Conservation (phyloP, 768 basidiomycete genomes). For the Tylopilus subfusipes region DNA sequence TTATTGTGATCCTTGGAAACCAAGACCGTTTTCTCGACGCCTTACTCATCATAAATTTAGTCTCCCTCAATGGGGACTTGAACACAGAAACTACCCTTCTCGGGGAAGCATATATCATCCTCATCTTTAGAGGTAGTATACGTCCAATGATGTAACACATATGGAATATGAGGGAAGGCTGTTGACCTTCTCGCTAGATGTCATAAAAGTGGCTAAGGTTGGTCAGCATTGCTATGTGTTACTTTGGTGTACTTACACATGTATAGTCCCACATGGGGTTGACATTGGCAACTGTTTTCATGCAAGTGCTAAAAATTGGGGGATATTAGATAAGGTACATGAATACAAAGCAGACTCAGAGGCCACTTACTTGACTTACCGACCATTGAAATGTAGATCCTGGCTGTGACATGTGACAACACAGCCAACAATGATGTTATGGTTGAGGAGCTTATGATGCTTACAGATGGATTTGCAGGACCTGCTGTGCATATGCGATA, state of each 20-base stretch:
- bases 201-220: neutral
- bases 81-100: no score
- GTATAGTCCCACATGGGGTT: neutral
- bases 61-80: no score
- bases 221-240: neutral
- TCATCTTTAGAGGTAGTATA: no score
- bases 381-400: neutral
- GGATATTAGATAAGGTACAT: slow-evolving; percentile 3
- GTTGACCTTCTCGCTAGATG: no score
- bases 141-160: no score
- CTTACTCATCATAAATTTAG: no score
- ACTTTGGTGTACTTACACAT: neutral
- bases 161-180: no score
- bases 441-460: slow-evolving; percentile 6
- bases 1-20: no score
- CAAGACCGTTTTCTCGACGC: no score
- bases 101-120: no score
- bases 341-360: neutral
- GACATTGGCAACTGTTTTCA: neutral
- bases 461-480: neutral
- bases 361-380: neutral
- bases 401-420: slow-evolving; percentile 8
- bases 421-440: slow-evolving; percentile 35
- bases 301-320: neutral
- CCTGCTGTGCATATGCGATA: neutral